Evolutionary conservation across 1,139 yeast genomes (phyloP).

Genomic region (Zygoascus meyerae): DNA sequence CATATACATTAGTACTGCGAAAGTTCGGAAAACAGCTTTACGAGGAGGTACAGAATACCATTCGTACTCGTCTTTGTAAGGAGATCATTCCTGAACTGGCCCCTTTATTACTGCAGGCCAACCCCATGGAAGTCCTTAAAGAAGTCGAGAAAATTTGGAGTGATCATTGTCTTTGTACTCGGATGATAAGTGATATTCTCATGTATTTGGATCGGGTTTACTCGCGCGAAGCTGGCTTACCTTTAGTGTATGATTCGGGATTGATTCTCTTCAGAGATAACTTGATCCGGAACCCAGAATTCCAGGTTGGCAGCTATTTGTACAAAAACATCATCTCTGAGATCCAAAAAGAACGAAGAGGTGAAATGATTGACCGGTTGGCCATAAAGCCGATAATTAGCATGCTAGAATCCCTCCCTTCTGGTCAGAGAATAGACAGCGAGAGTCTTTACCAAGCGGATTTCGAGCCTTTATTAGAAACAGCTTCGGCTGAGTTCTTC

Average conservation of each 20-base stretch:
- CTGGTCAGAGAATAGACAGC: constrained; percentile 33
- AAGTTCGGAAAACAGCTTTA: constrained; percentile 69
- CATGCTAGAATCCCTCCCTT: constrained; percentile 61
- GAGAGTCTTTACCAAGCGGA: constrained; percentile 51
- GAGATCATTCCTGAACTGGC: constrained; percentile 25
- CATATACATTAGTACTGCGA: constrained; percentile 71
- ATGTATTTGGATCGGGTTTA: constrained; percentile 84
- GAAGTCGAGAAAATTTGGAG: constrained; percentile 58
- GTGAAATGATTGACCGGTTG: constrained; percentile 55
- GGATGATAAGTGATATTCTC: constrained; percentile 77
- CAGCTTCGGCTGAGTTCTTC: constrained; percentile 54
- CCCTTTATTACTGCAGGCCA: constrained; percentile 17
- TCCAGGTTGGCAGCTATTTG: constrained; percentile 48
- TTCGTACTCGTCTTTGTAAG: constrained; percentile 45
- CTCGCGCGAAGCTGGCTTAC: constrained; percentile 63
- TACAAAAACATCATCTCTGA: constrained; percentile 51
- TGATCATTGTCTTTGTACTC: constrained; percentile 68
- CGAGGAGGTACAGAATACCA: constrained; percentile 50
- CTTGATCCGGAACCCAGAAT: constrained; percentile 39
- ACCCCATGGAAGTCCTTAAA: constrained; percentile 37
- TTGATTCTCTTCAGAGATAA: constrained; percentile 50
- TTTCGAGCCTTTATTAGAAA: constrained; percentile 63
- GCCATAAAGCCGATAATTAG: constrained; percentile 54
- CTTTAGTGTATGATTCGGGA: constrained; percentile 72
- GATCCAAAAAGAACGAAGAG: constrained; percentile 55